Base-by-base conservation (phyloP, 306 rosid genomes). In the Inga leiocalycina region DNA sequence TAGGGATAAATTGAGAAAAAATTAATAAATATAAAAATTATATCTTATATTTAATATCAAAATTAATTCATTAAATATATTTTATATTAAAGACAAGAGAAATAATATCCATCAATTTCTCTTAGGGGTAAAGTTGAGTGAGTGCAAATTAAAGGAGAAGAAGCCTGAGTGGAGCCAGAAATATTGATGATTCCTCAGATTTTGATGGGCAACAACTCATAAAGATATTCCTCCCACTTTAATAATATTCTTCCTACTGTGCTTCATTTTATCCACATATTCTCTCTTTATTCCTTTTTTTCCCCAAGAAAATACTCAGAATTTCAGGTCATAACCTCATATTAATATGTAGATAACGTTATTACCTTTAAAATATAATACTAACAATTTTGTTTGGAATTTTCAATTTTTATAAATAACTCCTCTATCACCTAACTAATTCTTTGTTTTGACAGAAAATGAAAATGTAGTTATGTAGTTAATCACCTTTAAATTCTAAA, bases 111-210 rank as follows among this genome's bases (percentile, higher is more conserved):
- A 6, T 39, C 1, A 39, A 39, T 39, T 39, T 39, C 43, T 37
- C 5, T 0, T 37, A 45, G 54, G 17, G 16, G 54, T 16, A 49
- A 14, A 54, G 20, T 54, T 22, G 71, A 73, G 71, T 32, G 71
- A 65, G n/a, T 32, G 71, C 17, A 32, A 59, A 59, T 59, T 59
- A 59, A 65, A 32, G 43, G 69, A 62, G 17, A 30, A 62, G 16
- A 5, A 27, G 45, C 37, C 19, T 8, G 51, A 30, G 85, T 77
- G 87, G 83, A 84, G 83, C 76, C 89, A 64, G 39, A 13, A 14
- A 37, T 59, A 24, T 77, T 77, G 62, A 80, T 73, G 81, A 76
- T 71, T 75, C 77, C 76, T 32, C 71, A 65, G 4, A 15, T 34
- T 65, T 65, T 65, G 71, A 65, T 65, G 69, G 32, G 43, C 43